Base-by-base conservation (phyloP, 805 yeast species). In the Yarrowia divulgata region DNA sequence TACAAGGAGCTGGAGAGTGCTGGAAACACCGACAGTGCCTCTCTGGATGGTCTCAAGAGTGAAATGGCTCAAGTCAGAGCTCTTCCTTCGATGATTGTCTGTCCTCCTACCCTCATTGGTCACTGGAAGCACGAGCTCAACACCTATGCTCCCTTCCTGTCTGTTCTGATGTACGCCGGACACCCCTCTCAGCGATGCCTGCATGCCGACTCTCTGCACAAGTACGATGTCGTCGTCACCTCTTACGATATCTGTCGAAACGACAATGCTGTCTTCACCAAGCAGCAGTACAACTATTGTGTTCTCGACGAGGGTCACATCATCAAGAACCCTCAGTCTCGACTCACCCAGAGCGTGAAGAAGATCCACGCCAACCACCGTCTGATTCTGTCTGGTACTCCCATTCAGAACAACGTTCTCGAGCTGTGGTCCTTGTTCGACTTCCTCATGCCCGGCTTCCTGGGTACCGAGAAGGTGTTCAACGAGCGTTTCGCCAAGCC, bases 351-450 rank as follows among this genome's bases (percentile, higher is more conserved):
- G 75, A 88, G 97, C 0, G 98, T 95, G 10, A 95, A 95, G 77
- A 81, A 83, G 71, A 81, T 94, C 43, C 82, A 84, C 69, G 96
- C 98, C 1, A 93, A 94, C 71, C 99, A 95, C 79, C 81, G 99
- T 67, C 84, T 95, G 72, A 89, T 95, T 49, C 82, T 95, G 71
- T 91, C 98, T 0, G 99, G 99, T 74, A 95, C 99, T 0, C 99
- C 99, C 14, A 95, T 95, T 74, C 99, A 95, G 78, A 95, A 95
- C 77, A 95, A 95, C 76, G 99, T 95, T 2, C 83, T 95, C 52
- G 99, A 95, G 78, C 81, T 95, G 71, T 95, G 99, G 99, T 95
- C 99, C 3, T 82, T 95, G 75, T 95, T 95, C 82, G 99, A 95
- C 78, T 95, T 93, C 78, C 83, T 95, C 78, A 95, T 95, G 99